Percentiles rank a stretch among this genome's conserved stretches.
Conservation (phyloP, 2,329 filamentous ascomycete species). For the Rutstroemia sp. region DNA sequence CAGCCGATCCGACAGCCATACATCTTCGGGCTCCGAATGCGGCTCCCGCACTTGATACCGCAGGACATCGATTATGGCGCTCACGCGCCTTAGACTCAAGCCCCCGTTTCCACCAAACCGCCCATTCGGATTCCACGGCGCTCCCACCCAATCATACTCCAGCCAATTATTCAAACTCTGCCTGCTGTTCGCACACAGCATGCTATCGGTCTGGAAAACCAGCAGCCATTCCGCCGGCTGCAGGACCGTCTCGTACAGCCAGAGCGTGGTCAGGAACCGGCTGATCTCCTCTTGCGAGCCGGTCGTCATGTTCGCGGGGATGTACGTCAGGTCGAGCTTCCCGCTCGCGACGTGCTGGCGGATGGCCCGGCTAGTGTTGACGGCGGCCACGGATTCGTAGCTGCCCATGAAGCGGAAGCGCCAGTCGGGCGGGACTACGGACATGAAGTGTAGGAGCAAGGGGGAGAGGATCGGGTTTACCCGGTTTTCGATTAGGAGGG, state of each 20-base stretch:
- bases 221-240: conserved; percentile 44
- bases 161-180: conserved; percentile 16
- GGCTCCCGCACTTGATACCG: conserved; percentile 38
- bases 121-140: conserved; percentile 27
- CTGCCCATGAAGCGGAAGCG: conserved; percentile 47
- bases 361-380: conserved; percentile 41
- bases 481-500: conserved; percentile 46
- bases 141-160: conserved; percentile 30
- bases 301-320: conserved; percentile 45
- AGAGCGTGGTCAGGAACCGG: conserved; percentile 42
- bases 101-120: conserved; percentile 30
- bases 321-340: conserved; percentile 44
- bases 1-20: conserved; percentile 47
- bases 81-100: conserved; percentile 43
- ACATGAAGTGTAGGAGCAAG: conserved; percentile 47
- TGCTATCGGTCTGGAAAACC: conserved; percentile 47
- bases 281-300: conserved; percentile 43
- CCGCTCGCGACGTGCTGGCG: conserved; percentile 26
- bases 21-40: conserved; percentile 44
- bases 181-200: conserved; percentile 41
- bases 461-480: conserved; percentile 39
- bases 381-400: conserved; percentile 34
- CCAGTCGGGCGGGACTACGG: conserved; percentile 48
- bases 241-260: conserved; percentile 43
- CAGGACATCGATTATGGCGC: conserved; percentile 45